Evolutionary conservation across 352 stramenopile species (phyloP), one percentile per base, ranked within the genome.

Genomic region (Pythium guiyangense): DNA sequence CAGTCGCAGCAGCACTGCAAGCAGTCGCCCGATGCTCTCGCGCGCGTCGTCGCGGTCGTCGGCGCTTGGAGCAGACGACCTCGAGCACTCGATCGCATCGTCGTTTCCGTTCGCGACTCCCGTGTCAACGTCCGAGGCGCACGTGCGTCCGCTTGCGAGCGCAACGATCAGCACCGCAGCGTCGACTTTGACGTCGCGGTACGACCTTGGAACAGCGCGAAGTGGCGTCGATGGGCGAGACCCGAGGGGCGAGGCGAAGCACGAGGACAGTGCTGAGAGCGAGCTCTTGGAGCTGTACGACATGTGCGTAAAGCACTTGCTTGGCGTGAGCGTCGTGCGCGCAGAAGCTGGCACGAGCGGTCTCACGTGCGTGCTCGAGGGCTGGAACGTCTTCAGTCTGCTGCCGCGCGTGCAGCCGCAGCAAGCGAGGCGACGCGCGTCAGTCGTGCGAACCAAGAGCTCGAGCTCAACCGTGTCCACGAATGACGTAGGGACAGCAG

Each of bases 331-430:
- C 22, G 61, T 79, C 50, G 51, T 90, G 11, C 77, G 71, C 15
- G 75, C 67, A 4, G 78, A 91, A 57, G 79, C 81, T 2, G 81
- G 81, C 6, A 88, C 81, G 4, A 89, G 77, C 45, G 81, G 81
- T 0, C 20, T 90, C 22, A 74, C 71, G 4, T 75, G 80, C 20
- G 54, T 77, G 10, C 43, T 90, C 4, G 81, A 91, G 44, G 79
- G 79, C 1, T 87, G 74, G 70, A 86, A 90, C 49, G 15, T 88
- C 15, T 84, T 89, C 58, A 78, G 68, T 39, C 61, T 90, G 2
- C 22, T 91, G 27, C 79, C 81, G 1, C 77, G 71, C 18, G 59
- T 67, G 12, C 64, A 71, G 44, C 48, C 53, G 6, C 59, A 71
- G 29, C 47, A 62, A 4, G 59, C 26, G 0, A 64, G 64, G 34